Conservation (phyloP, 2,329 filamentous ascomycete genomes). For the Fusarium piperis region DNA sequence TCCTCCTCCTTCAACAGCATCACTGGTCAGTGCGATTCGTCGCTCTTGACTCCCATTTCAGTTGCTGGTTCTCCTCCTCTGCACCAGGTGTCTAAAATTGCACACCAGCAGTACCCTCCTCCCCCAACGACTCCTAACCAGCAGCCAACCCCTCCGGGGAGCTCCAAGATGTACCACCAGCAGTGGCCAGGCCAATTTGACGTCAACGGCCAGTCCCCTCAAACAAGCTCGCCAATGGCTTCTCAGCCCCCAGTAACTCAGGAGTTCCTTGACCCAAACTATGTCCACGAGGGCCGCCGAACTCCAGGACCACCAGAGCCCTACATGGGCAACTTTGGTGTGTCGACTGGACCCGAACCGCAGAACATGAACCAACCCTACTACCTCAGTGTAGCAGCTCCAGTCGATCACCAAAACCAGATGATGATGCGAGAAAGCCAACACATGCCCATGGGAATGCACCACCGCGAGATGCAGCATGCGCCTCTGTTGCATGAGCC, state of each 20-base stretch:
- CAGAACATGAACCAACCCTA: conserved; percentile 42
- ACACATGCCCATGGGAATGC: conserved; percentile 37
- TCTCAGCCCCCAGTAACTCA: conserved; percentile 48
- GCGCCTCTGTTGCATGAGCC: conserved; percentile 39
- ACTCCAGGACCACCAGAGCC: conserved; percentile 50
- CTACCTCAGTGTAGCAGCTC: conserved; percentile 41
- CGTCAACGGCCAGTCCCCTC: conserved; percentile 53
- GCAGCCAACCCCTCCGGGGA: conserved; percentile 59
- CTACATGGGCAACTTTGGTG: conserved; percentile 50
- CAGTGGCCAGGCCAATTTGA: conserved; percentile 54
- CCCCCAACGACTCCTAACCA: conserved; percentile 52
- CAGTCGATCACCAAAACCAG: conserved; percentile 40
- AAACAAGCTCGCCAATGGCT: conserved; percentile 58
- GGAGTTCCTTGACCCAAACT: conserved; percentile 49
- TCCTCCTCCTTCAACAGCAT: conserved; percentile 44
- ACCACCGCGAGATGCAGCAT: conserved; percentile 39
- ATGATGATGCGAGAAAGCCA: conserved; percentile 38
- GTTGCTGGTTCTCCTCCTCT: conserved; percentile 59
- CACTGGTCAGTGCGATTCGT: conserved; percentile 53
- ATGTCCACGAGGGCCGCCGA: conserved; percentile 52
- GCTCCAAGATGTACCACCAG: conserved; percentile 56
- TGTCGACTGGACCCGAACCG: conserved; percentile 46
- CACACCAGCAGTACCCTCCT: conserved; percentile 52
- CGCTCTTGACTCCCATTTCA: conserved; percentile 63
- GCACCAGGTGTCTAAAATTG: conserved; percentile 55